Evolutionary conservation across 208 protist genomes (phyloP).

Genomic region (Spongospora subterranea): DNA sequence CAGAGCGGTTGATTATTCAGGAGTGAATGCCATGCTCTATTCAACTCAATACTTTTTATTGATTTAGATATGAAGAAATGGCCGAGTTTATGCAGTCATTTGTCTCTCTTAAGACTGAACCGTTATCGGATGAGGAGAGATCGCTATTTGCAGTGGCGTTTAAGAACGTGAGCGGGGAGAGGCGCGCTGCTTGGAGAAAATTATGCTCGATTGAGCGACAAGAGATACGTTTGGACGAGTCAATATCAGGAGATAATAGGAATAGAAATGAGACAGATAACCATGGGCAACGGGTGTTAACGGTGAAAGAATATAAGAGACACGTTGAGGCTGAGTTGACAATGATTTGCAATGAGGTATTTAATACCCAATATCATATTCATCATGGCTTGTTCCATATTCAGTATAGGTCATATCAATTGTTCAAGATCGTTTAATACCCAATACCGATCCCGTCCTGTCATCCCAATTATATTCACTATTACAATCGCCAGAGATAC

Average conservation of each 20-base stretch:
- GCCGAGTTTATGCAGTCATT: slow-evolving; percentile 19
- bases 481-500: background rate
- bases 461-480: background rate
- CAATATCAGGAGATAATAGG: background rate
- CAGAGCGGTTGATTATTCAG: background rate
- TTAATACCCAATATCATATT: background rate
- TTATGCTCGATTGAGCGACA: slow-evolving; percentile 25
- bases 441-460: background rate
- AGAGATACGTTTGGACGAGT: background rate
- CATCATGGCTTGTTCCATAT: too few relatives aligned
- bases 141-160: slow-evolving; percentile 5
- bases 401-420: background rate
- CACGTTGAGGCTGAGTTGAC: slow-evolving; percentile 7
- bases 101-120: background rate
- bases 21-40: background rate
- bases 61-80: slow-evolving; percentile 42
- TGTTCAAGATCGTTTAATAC: background rate
- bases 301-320: background rate
- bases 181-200: slow-evolving; percentile 51
- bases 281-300: background rate
- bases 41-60: too few relatives aligned
- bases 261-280: background rate
- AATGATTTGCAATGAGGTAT: slow-evolving; percentile 3
- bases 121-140: slow-evolving; percentile 21
- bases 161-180: slow-evolving; percentile 43